Conservation (phyloP, 768 basidiomycete genomes). For the Podaxis pistillaris region DNA sequence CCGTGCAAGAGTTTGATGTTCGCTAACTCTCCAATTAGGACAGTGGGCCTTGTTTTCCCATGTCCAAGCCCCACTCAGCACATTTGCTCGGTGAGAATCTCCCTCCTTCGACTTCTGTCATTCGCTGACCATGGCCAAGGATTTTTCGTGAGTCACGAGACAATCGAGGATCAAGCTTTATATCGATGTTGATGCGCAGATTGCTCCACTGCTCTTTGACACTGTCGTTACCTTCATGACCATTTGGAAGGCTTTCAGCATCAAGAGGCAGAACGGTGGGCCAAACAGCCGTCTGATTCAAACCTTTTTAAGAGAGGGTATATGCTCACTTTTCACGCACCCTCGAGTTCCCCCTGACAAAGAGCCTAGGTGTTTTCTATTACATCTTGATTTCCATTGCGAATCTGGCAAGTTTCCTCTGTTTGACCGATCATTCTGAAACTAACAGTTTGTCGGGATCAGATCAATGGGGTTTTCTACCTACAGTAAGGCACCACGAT, state of each 20-base stretch:
- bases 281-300: conserved; percentile 79
- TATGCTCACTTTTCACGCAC: conserved; percentile 6
- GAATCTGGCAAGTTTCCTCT: conserved; percentile 49
- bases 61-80: conserved; percentile 80
- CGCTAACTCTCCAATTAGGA: conserved; percentile 26
- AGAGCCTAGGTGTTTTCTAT: conserved; percentile 67
- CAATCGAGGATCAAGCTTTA: background rate
- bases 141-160: conserved; percentile 50
- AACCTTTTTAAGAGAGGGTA: conserved; percentile 82
- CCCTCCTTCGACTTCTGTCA: conserved; percentile 13
- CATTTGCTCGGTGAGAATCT: conserved; percentile 65
- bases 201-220: conserved; percentile 80
- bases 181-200: conserved; percentile 38
- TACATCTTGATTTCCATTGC: conserved; percentile 85
- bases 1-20: background rate
- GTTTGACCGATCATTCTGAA: background rate
- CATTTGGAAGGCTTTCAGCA: conserved; percentile 73
- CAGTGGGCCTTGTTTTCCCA: conserved; percentile 74
- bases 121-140: conserved; percentile 29
- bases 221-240: conserved; percentile 81
- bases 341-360: background rate
- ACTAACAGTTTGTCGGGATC: background rate
- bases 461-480: conserved; percentile 83
- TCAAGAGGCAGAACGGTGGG: conserved; percentile 71
- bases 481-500: conserved; percentile 55